phyloP scores from a whole-genome alignment of 2,329 filamentous ascomycete genomes.

The Cercospora janseana region DNA sequence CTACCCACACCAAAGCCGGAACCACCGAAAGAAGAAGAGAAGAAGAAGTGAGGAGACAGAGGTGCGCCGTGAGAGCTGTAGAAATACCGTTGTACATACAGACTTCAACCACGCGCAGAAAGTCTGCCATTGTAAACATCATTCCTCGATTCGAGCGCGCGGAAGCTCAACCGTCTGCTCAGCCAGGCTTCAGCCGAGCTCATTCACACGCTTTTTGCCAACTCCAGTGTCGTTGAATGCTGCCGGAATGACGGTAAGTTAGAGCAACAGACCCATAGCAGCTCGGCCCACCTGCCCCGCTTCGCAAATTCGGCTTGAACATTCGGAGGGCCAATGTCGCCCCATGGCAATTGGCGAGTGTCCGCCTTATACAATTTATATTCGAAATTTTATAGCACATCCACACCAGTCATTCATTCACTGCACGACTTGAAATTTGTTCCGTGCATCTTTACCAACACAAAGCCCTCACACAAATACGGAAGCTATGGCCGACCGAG shows the following conservation, averaged over 20 bases:
- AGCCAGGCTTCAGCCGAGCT: too few relatives aligned
- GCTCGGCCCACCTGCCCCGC: slow-evolving; percentile 10
- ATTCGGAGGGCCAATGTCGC: slow-evolving; percentile 5
- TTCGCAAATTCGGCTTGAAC: not conserved
- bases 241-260: too few relatives aligned
- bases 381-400: not conserved
- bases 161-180: too few relatives aligned
- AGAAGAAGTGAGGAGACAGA: slow-evolving; percentile 58
- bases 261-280: not conserved
- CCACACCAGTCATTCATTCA: not conserved
- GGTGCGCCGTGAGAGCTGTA: slow-evolving; percentile 10
- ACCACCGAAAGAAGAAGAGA: slow-evolving; percentile 82
- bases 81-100: slow-evolving; percentile 20
- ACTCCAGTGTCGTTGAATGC: too few relatives aligned
- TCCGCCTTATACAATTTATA: too few relatives aligned
- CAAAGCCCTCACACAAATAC: not conserved
- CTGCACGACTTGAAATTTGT: not conserved
- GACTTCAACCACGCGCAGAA: slow-evolving; percentile 6
- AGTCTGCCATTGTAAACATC: not conserved
- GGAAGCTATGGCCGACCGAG: slow-evolving; percentile 40
- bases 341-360: not conserved
- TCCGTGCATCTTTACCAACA: not conserved
- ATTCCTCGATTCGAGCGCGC: not conserved
- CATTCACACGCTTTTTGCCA: too few relatives aligned
- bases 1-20: slow-evolving; percentile 94